phyloP scores from a whole-genome alignment of 768 basidiomycete species.

The Boletus patriciae region DNA sequence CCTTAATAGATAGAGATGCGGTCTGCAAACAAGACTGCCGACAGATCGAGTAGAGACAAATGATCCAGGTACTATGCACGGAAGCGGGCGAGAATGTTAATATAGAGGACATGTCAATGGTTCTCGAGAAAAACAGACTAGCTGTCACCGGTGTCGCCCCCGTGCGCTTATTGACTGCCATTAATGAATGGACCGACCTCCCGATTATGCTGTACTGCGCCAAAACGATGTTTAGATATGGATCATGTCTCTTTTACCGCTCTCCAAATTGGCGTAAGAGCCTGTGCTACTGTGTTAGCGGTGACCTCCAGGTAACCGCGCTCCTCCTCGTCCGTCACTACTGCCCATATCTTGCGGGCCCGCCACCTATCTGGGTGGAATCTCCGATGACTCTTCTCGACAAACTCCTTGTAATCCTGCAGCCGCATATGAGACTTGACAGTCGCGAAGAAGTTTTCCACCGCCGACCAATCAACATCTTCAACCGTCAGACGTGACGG shows the following conservation, averaged over 20 bases:
- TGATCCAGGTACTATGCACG: neutral
- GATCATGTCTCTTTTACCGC: slow-evolving; percentile 34
- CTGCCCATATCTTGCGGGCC: slow-evolving; percentile 59
- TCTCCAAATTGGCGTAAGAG: slow-evolving; percentile 68
- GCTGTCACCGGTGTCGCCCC: neutral
- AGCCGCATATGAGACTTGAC: slow-evolving; percentile 51
- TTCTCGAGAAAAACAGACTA: no score
- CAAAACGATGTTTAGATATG: neutral
- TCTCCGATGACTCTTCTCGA: slow-evolving; percentile 68
- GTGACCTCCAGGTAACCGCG: slow-evolving; percentile 66
- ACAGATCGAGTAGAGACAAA: neutral
- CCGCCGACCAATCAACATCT: slow-evolving; percentile 69
- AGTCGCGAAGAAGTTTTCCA: slow-evolving; percentile 67
- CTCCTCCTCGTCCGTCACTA: slow-evolving; percentile 56
- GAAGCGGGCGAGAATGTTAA: neutral
- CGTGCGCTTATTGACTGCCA: no score
- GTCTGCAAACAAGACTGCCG: no score
- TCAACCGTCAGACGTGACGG: slow-evolving; percentile 55
- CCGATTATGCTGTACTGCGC: neutral
- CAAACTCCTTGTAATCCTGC: slow-evolving; percentile 63
- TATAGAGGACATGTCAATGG: neutral
- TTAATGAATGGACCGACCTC: neutral
- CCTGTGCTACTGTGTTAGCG: slow-evolving; percentile 71
- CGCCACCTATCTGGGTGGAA: slow-evolving; percentile 85
- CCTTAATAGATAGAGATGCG: no score